Base-by-base conservation (phyloP, 1,284 basidiomycete genomes). In the Leccinum colubrinum region DNA sequence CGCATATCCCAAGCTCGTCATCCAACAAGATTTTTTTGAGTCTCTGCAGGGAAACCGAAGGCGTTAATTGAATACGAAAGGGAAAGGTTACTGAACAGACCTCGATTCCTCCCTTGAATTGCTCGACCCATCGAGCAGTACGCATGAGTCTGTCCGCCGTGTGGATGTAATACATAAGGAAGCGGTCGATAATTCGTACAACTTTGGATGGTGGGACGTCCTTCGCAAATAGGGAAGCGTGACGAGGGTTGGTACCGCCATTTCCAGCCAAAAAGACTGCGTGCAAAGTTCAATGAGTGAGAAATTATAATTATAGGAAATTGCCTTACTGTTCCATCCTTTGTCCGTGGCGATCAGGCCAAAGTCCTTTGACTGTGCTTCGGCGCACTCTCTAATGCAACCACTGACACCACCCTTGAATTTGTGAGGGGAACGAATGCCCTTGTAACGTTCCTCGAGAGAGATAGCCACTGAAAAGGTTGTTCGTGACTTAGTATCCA, bases 331-430 rank as follows among this genome's bases (percentile, higher is more conserved):
- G 66, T 90, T 90, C 87, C 88, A 90, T 17, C 88, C 88, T 88
- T 90, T 37, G 79, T 86, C 86, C 0, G 88, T 91, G 1, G 90
- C 90, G 62, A 91, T 92, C 41, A 92, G 75, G 25, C 90, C 90
- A 69, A 93, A 92, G 74, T 93, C 90, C 67, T 88, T 90, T 37
- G 79, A 78, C 67, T 92, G 90, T 0, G 90, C 90, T 72, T 92
- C 90, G 0, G 89, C 89, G 65, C 89, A 91, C 70, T 91, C 89
- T 17, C 89, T 81, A 0, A 88, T 81, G 67, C 88, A 92, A 14
- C 90, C 90, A 41, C 83, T 86, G 2, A 93, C 88, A n/a, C 90
- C 90, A 15, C 89, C 89, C 74, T 92, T 92, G 73, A 89, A 76
- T 74, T 92, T 93, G 76, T 92, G 90, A 14, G 90, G 90, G 2